These are phyloP conservation scores for Vigna unguiculata DNA, from an alignment of 306 rosid genomes.

Conservation along the genomic window DNA sequence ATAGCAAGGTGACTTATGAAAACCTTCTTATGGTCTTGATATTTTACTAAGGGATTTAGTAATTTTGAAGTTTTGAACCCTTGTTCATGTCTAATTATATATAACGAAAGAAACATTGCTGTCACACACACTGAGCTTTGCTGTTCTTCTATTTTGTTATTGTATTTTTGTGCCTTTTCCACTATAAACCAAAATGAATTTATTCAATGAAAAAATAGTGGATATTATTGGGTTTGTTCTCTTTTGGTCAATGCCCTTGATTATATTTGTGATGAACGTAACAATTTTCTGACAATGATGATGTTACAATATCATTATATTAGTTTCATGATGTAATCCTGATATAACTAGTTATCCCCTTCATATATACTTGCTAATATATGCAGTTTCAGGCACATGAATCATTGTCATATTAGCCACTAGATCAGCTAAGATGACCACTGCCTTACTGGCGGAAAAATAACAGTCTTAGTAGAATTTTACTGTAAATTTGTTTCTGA, in stretches of 20 bases:
- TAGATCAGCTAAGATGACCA: background rate
- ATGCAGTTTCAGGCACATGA: background rate
- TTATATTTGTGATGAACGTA: slow-evolving; percentile 26
- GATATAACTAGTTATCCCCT: background rate
- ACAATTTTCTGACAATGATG: slow-evolving; percentile 15
- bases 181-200: background rate
- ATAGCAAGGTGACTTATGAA: background rate
- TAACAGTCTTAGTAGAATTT: slow-evolving; percentile 17
- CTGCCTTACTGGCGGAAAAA: slow-evolving; percentile 23
- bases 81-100: background rate
- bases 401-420: background rate
- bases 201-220: slow-evolving; percentile 9
- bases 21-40: slow-evolving; percentile 1
- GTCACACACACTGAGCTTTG: slow-evolving; percentile 7
- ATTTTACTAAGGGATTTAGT: background rate
- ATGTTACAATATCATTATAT: background rate
- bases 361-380: slow-evolving; percentile 6
- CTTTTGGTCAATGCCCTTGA: background rate
- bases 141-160: slow-evolving; percentile 11
- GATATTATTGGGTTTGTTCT: slow-evolving; percentile 14
- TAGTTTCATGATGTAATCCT: slow-evolving; percentile 6
- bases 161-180: slow-evolving; percentile 2
- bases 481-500: slow-evolving; percentile 19
- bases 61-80: slow-evolving; percentile 16
- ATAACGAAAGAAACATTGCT: slow-evolving; percentile 8